Conservation (phyloP, 805 yeast species). For the Lipomyces starkeyi region DNA sequence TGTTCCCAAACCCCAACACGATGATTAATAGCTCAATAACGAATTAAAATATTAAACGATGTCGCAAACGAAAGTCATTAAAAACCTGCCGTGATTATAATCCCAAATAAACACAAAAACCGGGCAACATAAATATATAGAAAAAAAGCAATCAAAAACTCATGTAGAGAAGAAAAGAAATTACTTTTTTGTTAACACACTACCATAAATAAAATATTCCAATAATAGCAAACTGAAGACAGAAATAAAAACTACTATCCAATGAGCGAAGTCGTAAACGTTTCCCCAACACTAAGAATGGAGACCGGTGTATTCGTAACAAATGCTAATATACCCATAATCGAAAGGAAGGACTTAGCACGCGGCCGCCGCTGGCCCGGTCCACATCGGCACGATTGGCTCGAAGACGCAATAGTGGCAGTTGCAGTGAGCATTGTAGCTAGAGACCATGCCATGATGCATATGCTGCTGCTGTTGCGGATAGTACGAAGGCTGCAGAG, state of each 20-base stretch:
- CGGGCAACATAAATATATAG: background rate
- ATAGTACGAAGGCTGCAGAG: background rate
- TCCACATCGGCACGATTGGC: conserved; percentile 22
- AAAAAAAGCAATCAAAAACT: background rate
- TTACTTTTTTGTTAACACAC: background rate
- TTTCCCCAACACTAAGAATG: background rate
- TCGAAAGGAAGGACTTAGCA: conserved; percentile 14
- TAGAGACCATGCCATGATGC: conserved; percentile 13
- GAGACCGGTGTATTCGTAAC: background rate
- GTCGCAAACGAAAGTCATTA: conserved; percentile 3
- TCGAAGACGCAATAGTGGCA: conserved; percentile 34
- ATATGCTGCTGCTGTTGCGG: conserved; percentile 18
- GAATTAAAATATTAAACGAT: conserved; percentile 3
- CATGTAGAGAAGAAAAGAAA: background rate
- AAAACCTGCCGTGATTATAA: background rate
- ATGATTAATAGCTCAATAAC: background rate
- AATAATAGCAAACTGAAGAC: background rate
- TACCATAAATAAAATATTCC: background rate
- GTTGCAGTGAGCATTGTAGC: conserved; percentile 27
- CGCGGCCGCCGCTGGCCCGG: conserved; percentile 33
- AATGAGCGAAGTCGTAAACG: conserved; percentile 5
- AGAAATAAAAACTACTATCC: background rate
- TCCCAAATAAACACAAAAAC: background rate
- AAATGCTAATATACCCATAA: background rate
- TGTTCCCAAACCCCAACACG: conserved; percentile 6